phyloP scores from a whole-genome alignment of 1,284 basidiomycete genomes.

The Entoloma clypeatum region DNA sequence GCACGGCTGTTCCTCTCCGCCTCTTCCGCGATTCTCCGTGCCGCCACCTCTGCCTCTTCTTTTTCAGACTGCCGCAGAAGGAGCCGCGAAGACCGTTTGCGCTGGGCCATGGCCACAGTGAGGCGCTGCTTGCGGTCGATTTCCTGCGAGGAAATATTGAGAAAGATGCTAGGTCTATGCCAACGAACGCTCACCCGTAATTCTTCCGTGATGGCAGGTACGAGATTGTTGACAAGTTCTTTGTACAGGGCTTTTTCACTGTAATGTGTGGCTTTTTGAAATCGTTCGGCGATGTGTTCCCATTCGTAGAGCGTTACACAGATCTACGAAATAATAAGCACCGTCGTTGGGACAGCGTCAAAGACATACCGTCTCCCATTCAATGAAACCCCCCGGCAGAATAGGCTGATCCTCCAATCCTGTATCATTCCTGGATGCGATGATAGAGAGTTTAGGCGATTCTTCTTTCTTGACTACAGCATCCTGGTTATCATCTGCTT shows the following conservation, averaged over 20 bases:
- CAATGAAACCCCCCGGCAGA: constrained; percentile 56
- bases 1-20: constrained; percentile 61
- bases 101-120: constrained; percentile 68
- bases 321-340: constrained; percentile 42
- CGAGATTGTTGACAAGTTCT: constrained; percentile 57
- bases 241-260: constrained; percentile 77
- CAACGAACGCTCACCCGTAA: constrained; percentile 47
- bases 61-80: constrained; percentile 70
- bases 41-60: constrained; percentile 58
- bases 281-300: constrained; percentile 69
- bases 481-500: constrained; percentile 7
- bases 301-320: constrained; percentile 79
- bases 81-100: constrained; percentile 83
- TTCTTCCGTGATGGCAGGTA: constrained; percentile 63
- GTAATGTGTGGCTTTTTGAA: constrained; percentile 73
- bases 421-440: constrained; percentile 10
- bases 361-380: constrained; percentile 77
- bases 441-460: constrained; percentile 1
- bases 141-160: constrained; percentile 42
- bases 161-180: constrained; percentile 4
- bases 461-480: constrained; percentile 15
- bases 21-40: constrained; percentile 56
- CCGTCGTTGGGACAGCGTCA: neutral
- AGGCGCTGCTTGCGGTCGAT: constrained; percentile 55
- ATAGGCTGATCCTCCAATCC: constrained; percentile 25